phyloP scores from a whole-genome alignment of 495 filamentous ascomycete species.

The Penicillium dipodomyicola region DNA sequence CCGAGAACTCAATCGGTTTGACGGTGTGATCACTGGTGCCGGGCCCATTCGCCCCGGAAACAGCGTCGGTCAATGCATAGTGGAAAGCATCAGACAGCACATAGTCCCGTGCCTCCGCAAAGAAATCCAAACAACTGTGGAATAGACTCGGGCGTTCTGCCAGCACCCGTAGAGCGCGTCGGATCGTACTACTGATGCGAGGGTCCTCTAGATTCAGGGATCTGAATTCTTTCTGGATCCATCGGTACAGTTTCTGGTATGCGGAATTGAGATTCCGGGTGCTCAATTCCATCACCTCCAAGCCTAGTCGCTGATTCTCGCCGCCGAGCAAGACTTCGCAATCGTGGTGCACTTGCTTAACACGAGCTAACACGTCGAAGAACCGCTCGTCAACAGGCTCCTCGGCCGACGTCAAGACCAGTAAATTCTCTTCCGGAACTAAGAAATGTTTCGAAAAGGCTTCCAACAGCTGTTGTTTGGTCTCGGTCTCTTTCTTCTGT shows the following conservation, averaged over 20 bases:
- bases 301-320: slow-evolving; percentile 80
- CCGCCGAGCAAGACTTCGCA: slow-evolving; percentile 85
- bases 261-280: slow-evolving; percentile 82
- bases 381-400: slow-evolving; percentile 84
- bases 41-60: slow-evolving; percentile 31
- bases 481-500: slow-evolving; percentile 74
- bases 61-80: slow-evolving; percentile 77
- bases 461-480: slow-evolving; percentile 79
- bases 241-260: slow-evolving; percentile 92
- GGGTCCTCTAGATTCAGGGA: slow-evolving; percentile 91
- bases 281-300: slow-evolving; percentile 88
- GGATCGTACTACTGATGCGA: slow-evolving; percentile 82
- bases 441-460: slow-evolving; percentile 84
- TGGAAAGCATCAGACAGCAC: slow-evolving; percentile 89
- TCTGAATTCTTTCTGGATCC: slow-evolving; percentile 94
- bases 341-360: slow-evolving; percentile 84
- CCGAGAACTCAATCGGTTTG: slow-evolving; percentile 92
- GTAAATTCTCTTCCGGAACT: slow-evolving; percentile 73
- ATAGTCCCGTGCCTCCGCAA: slow-evolving; percentile 85
- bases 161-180: slow-evolving; percentile 79
- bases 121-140: slow-evolving; percentile 90
- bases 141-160: slow-evolving; percentile 89
- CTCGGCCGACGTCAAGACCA: slow-evolving; percentile 67
- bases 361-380: slow-evolving; percentile 73
- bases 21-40: slow-evolving; percentile 47